phyloP scores from a whole-genome alignment of 768 basidiomycete species.

The Galerina marginata region DNA sequence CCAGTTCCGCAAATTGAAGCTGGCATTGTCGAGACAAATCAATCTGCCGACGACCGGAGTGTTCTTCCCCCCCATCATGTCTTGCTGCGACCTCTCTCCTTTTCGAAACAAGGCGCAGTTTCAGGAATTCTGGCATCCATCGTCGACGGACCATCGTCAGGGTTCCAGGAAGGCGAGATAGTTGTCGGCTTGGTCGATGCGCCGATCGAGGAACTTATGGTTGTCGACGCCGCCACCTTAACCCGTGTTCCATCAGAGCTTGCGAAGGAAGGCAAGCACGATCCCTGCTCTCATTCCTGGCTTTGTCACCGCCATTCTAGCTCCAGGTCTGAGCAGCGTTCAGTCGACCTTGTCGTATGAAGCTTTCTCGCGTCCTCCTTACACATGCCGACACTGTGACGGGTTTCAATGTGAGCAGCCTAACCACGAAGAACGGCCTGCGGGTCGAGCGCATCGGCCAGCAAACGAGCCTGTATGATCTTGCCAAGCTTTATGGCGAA shows the following conservation, averaged over 20 bases:
- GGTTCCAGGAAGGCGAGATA: constrained; percentile 4
- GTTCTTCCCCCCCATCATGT: constrained; percentile 11
- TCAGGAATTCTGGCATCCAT: constrained; percentile 13
- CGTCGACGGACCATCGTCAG: constrained; percentile 7
- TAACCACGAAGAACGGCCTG: constrained; percentile 1
- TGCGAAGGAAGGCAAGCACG: constrained; percentile 2
- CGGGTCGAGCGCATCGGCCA: constrained; percentile 3
- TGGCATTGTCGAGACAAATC: background rate
- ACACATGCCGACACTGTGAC: constrained; percentile 21
- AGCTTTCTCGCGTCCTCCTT: constrained; percentile 17
- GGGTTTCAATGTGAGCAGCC: constrained; percentile 3
- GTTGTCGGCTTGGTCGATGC: constrained; percentile 15
- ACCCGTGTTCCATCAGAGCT: constrained; percentile 5
- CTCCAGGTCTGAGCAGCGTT: constrained; percentile 23
- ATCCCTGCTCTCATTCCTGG: constrained; percentile 20
- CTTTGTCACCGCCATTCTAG: constrained; percentile 20
- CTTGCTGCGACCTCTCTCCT: constrained; percentile 8
- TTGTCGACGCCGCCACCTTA: constrained; percentile 15
- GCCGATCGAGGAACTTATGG: constrained; percentile 10
- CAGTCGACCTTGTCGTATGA: constrained; percentile 17
- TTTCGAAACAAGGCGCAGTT: constrained; percentile 13
- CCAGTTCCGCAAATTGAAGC: background rate
- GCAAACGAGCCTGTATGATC: constrained; percentile 12
- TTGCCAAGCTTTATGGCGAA: constrained; percentile 10
- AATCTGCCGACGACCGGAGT: background rate